Evolutionary conservation across 2,329 filamentous ascomycete genomes (phyloP), one percentile per base, ranked within the genome.

Genomic region (Fusarium floridanum): DNA sequence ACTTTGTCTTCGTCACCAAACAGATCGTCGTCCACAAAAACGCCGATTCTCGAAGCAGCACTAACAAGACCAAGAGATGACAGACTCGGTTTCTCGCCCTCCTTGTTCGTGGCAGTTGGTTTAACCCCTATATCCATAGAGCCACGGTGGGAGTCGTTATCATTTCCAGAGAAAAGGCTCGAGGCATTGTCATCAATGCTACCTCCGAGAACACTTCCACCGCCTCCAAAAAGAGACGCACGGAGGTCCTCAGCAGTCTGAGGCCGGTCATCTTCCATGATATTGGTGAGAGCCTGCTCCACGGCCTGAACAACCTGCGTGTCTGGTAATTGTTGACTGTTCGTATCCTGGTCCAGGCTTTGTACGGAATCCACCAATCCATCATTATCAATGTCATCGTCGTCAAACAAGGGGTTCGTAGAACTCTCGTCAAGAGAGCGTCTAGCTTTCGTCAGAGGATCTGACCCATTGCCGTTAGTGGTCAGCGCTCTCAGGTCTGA

Each of bases 1-100:
- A 95, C 86, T 77, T 92, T 95, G 78, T 94, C 91, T 79, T 97
- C 94, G 73, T 98, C 96, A 2, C 92, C 93, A 80, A 98, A 98
- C 6, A 99, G 89, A 80, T 98, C 95, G 80, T 98, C 94, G 75
- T 98, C 94, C 8, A 94, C 91, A 81, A 99, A 99, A 3, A 99
- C 97, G 2, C 96, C 95, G 68, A 95, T 95, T 24, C 95, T 92
- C 17, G 94, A 95, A 16, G 94, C 94, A 7, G 93, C 92, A 69
- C 95, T 97, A 2, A 99, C 94, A 6, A 99, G 89, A 0, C 97
- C 97, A 4, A 99, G 85, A 0, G 97, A 98, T 12, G 96, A 93
- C 73, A 99, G 91, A 80, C 94, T 99, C 27, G 95, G 95, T 82
- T 93, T 97, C 32, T 91, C 89, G 39, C 80, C 83, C 55, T 89